Evolutionary conservation across 768 basidiomycete species (phyloP).

Genomic region (Botryobasidium botryosum): DNA sequence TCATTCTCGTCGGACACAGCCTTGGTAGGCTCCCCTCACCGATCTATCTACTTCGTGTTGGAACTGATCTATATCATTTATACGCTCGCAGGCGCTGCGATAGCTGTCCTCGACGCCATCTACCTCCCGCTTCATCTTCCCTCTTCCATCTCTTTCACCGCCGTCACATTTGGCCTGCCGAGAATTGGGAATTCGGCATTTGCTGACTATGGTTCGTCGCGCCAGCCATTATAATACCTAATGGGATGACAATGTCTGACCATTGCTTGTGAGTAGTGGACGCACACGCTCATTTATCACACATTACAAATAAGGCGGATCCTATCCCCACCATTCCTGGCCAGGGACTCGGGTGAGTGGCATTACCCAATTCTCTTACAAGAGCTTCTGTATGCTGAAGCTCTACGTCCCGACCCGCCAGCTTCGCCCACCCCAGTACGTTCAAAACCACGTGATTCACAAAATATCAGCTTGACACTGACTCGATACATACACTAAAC

Average conservation of each 20-base stretch:
- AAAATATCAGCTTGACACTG: no score
- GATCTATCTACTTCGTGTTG: no score
- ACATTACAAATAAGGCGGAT: conserved; percentile 9
- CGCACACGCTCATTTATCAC: conserved; percentile 2
- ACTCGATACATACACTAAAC: background rate
- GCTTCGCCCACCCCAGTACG: no score
- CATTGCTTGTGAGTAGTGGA: no score
- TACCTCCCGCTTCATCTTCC: conserved; percentile 27
- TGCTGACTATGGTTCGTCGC: conserved; percentile 2
- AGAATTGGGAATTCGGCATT: conserved; percentile 5
- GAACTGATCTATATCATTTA: no score
- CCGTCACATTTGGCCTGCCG: conserved; percentile 22
- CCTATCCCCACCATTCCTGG: conserved; percentile 3
- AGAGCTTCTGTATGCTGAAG: background rate
- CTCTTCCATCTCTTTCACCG: conserved; percentile 18
- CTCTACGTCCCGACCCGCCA: background rate
- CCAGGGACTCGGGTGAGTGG: conserved; percentile 23
- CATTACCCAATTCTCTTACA: background rate
- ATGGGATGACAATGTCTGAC: background rate
- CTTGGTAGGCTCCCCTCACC: conserved; percentile 13
- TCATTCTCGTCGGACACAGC: conserved; percentile 25
- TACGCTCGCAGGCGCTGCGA: conserved; percentile 19
- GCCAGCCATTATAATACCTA: background rate
- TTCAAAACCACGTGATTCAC: no score
- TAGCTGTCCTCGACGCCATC: conserved; percentile 25